phyloP scores from a whole-genome alignment of 768 basidiomycete species.

The Tricholoma terreum region DNA sequence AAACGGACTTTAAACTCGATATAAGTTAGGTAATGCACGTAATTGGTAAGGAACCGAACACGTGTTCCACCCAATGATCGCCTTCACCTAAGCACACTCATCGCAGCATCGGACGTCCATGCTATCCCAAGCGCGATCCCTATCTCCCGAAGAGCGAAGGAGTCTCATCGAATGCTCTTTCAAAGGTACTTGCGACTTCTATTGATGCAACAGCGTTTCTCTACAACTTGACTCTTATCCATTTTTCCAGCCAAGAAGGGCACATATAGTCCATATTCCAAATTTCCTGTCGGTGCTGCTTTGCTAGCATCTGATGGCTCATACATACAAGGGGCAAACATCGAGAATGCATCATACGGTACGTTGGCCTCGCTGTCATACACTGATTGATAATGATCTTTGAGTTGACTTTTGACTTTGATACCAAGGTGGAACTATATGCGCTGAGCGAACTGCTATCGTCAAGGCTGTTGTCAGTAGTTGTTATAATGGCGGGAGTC shows the following conservation, averaged over 20 bases:
- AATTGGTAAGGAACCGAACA: no score
- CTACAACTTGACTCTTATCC: no score
- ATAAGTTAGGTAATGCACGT: no score
- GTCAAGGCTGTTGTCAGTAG: constrained; percentile 86
- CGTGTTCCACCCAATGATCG: no score
- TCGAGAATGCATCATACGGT: constrained; percentile 96
- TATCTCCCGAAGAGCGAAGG: no score
- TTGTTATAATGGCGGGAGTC: not conserved
- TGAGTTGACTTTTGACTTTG: not conserved
- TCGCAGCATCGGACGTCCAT: no score
- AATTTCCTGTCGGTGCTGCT: constrained; percentile 91
- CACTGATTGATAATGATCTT: not conserved
- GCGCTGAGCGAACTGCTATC: constrained; percentile 92
- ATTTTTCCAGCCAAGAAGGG: constrained; percentile 58
- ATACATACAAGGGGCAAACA: constrained; percentile 83
- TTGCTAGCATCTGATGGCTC: constrained; percentile 65
- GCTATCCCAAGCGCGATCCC: no score
- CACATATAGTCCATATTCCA: constrained; percentile 83
- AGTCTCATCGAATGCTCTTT: no score
- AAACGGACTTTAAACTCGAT: no score
- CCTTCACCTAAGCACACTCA: no score
- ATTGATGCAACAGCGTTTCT: no score
- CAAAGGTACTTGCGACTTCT: no score
- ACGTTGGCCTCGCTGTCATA: not conserved
- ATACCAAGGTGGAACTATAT: constrained; percentile 76